phyloP scores from a whole-genome alignment of 1,139 yeast species.

The Debaryomyces sp. region DNA sequence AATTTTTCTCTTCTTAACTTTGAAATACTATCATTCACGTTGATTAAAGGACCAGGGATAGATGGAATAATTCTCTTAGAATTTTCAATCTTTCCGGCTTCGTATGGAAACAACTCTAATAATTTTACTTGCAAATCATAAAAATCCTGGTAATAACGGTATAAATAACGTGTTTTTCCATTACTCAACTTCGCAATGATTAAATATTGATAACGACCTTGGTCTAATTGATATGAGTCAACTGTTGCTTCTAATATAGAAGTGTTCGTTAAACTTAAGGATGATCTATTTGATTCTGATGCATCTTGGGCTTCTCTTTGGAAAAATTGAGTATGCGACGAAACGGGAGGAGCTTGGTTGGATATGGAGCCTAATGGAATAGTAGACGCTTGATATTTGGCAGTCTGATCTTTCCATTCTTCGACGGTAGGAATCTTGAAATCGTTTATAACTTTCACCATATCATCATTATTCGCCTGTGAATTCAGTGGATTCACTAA shows the following conservation, averaged over 20 bases:
- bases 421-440: conserved; percentile 88
- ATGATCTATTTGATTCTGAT: conserved; percentile 32
- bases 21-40: conserved; percentile 87
- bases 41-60: conserved; percentile 94
- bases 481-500: conserved; percentile 51
- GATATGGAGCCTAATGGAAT: conserved; percentile 68
- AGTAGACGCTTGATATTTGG: conserved; percentile 89
- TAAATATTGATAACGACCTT: conserved; percentile 89
- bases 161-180: conserved; percentile 70
- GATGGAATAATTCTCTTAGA: conserved; percentile 80
- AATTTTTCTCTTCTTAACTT: conserved; percentile 83
- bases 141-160: conserved; percentile 94
- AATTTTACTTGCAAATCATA: conserved; percentile 89
- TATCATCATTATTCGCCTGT: conserved; percentile 27
- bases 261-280: conserved; percentile 36
- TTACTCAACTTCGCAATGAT: conserved; percentile 70
- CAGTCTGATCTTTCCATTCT: conserved; percentile 91
- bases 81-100: conserved; percentile 86
- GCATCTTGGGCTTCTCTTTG: conserved; percentile 23
- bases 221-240: conserved; percentile 78
- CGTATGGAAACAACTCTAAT: conserved; percentile 84
- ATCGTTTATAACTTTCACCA: conserved; percentile 46
- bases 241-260: conserved; percentile 66
- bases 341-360: conserved; percentile 28
- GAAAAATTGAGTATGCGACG: conserved; percentile 45